Percentiles rank a stretch among this genome's conserved stretches.
These are phyloP conservation scores for Cyphellophora attinorum DNA, from an alignment of 2,329 filamentous ascomycete genomes.

Conservation along the genomic window DNA sequence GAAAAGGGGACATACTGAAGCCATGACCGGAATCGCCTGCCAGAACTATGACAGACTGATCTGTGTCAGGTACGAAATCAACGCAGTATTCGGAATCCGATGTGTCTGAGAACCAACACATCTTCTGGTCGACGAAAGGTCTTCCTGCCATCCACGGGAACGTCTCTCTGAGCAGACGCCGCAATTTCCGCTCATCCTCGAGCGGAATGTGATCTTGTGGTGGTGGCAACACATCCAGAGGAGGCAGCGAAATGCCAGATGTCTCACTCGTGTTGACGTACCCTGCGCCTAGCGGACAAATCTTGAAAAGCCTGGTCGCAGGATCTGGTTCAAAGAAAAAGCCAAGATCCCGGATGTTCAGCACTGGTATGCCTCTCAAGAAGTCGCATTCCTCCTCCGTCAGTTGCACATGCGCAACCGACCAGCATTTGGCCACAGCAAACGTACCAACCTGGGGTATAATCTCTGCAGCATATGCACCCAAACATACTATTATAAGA, in stretches of 20 bases:
- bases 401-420: constrained; percentile 50
- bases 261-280: constrained; percentile 39
- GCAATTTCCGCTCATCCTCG: constrained; percentile 43
- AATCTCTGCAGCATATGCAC: constrained; percentile 40
- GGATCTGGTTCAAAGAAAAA: constrained; percentile 59
- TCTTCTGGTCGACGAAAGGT: constrained; percentile 44
- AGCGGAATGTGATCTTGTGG: constrained; percentile 39
- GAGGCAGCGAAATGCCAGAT: constrained; percentile 34
- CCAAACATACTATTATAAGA: constrained; percentile 42
- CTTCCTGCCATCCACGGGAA: constrained; percentile 45
- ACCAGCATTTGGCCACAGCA: constrained; percentile 48
- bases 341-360: constrained; percentile 51
- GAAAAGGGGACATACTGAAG: constrained; percentile 58
- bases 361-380: constrained; percentile 51
- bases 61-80: constrained; percentile 45
- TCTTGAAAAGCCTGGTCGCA: constrained; percentile 47
- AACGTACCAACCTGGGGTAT: constrained; percentile 41
- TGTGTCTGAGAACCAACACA: constrained; percentile 59
- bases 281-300: constrained; percentile 51
- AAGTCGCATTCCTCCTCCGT: constrained; percentile 43
- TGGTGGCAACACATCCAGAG: constrained; percentile 22
- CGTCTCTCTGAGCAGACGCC: constrained; percentile 41
- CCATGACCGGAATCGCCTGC: constrained; percentile 53
- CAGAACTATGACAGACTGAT: constrained; percentile 38
- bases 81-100: constrained; percentile 51